Evolutionary conservation across 2,329 filamentous ascomycete genomes (phyloP), one percentile per base, ranked within the genome.

Genomic region (Pseudogymnoascus sp.): DNA sequence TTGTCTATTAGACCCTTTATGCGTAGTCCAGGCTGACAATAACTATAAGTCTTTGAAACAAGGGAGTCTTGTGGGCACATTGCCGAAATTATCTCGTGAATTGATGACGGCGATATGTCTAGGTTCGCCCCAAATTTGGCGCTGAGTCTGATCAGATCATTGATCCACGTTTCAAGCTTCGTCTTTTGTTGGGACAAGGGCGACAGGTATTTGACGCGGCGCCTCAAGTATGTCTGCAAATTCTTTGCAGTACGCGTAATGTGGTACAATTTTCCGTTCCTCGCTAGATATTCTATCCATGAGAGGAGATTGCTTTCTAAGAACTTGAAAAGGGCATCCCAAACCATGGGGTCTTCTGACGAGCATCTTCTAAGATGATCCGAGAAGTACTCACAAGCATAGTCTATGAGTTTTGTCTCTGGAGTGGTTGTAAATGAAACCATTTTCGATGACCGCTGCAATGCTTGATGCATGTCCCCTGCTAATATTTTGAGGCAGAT

Each of bases 61-160:
- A 69, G 66, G 5, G 74, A 74, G 2, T 71, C 69, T 5, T 68
- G 64, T 7, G 75, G 75, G 61, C 73, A 76, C 39, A 77, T 64
- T 8, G 70, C 64, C 5, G 73, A 73, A 18, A 76, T 72, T 2
- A 76, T 64, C 37, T 39, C 64, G 62, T 74, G 69, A 14, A 76
- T 75, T 7, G 74, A 71, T 1, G 72, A 72, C 16, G 75, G 75
- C 16, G 69, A 73, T 8, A 64, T 60, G 4, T 70, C 63, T 1
- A 77, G 68, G 63, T 72, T 68, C 6, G 62, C 63, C 2, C 70
- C 66, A 54, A 76, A 77, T 62, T 73, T 75, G 40, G 71, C 72
- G 21, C 67, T 65, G 5, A 76, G 66, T 31, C 73, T 69, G 21
- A 71, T 70, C 21, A 76, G 65, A 62, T 76, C 74, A 12, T 60